phyloP scores from a whole-genome alignment of 768 basidiomycete species.

The Leccinum imitatum region DNA sequence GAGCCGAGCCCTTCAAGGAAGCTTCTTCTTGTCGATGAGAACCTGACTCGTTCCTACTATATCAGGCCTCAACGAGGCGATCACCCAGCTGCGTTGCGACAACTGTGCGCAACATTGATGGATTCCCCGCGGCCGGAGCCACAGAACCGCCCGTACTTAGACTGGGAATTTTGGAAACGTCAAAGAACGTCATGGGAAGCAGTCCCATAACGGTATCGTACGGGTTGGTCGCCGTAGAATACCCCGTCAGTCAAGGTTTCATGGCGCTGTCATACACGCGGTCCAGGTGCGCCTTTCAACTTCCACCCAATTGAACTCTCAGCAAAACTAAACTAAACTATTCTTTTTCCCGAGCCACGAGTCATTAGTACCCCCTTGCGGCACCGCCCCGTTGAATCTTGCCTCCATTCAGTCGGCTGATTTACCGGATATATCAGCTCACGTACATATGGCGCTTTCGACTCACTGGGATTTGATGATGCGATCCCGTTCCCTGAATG shows the following conservation, averaged over 20 bases:
- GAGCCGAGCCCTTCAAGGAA: neutral
- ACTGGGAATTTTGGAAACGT: slow-evolving; percentile 16
- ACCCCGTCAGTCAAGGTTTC: slow-evolving; percentile 36
- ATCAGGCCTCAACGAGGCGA: slow-evolving; percentile 15
- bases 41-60: slow-evolving; percentile 13
- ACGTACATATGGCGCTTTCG: slow-evolving; percentile 10
- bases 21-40: slow-evolving; percentile 16
- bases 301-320: neutral
- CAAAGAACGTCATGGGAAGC: slow-evolving; percentile 27
- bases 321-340: slow-evolving; percentile 17
- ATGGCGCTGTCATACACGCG: slow-evolving; percentile 34
- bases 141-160: slow-evolving; percentile 11
- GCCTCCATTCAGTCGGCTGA: slow-evolving; percentile 23
- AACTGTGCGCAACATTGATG: slow-evolving; percentile 1
- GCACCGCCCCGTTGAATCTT: slow-evolving; percentile 23
- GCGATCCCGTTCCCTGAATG: slow-evolving; percentile 17
- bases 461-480: slow-evolving; percentile 13
- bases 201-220: slow-evolving; percentile 27
- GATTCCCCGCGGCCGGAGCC: slow-evolving; percentile 19
- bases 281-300: slow-evolving; percentile 25
- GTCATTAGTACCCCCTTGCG: slow-evolving; percentile 19
- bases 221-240: slow-evolving; percentile 30
- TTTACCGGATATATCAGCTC: slow-evolving; percentile 34
- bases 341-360: slow-evolving; percentile 23
- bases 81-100: slow-evolving; percentile 5